Evolutionary conservation across 1,284 basidiomycete genomes (phyloP).

Genomic region (Sutorius eximius): DNA sequence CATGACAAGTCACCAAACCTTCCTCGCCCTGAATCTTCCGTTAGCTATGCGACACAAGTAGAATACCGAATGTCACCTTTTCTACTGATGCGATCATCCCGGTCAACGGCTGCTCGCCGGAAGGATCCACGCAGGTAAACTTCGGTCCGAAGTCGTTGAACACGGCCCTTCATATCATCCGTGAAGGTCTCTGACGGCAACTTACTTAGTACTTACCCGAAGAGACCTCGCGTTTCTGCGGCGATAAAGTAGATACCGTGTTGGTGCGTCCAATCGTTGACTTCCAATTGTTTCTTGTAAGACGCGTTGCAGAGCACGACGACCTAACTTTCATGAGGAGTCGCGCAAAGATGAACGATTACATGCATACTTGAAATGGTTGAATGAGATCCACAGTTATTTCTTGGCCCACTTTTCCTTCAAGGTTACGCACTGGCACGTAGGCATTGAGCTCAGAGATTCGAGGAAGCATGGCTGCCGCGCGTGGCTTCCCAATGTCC

Average conservation of each 20-base stretch:
- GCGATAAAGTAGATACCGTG: conserved; percentile 92
- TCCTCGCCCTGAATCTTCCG: conserved; percentile 64
- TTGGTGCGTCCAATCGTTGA: conserved; percentile 91
- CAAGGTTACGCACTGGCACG: conserved; percentile 86
- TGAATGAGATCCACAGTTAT: conserved; percentile 79
- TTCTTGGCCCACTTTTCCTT: conserved; percentile 67
- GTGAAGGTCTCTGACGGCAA: conserved; percentile 11
- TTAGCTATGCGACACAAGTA: conserved; percentile 4
- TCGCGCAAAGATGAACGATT: not conserved
- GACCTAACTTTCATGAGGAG: conserved; percentile 51
- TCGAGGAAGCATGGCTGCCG: conserved; percentile 84
- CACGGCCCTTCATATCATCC: conserved; percentile 59
- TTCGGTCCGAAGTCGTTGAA: conserved; percentile 97
- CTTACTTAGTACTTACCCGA: conserved; percentile 63
- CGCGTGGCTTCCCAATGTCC: conserved; percentile 88
- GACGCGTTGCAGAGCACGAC: conserved; percentile 86
- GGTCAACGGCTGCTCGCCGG: conserved; percentile 88
- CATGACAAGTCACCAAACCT: conserved; percentile 92
- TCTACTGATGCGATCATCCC: conserved; percentile 96
- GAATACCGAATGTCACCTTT: conserved; percentile 50
- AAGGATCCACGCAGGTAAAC: conserved; percentile 94
- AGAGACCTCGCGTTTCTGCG: conserved; percentile 91
- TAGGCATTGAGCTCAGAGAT: conserved; percentile 96
- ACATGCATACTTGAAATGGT: conserved; percentile 75
- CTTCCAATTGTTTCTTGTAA: conserved; percentile 85